Base-by-base conservation (phyloP, 2,329 filamentous ascomycete genomes). In the Septoria linicola region DNA sequence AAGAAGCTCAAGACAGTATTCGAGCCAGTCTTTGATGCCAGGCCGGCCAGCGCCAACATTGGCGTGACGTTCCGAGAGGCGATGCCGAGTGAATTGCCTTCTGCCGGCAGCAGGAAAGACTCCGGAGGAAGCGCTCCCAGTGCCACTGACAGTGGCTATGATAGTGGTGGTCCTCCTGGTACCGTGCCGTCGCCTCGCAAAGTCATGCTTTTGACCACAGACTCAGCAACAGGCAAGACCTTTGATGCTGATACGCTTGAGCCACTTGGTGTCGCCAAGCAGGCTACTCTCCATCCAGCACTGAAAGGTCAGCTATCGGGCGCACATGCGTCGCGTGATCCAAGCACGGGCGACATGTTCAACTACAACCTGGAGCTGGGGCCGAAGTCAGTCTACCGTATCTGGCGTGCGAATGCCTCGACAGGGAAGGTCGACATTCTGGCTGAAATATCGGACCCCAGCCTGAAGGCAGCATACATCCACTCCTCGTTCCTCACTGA, bases 321-420 rank as follows among this genome's bases (percentile, higher is more conserved):
- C 32, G 81, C 89, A 0, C 89, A 95, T 66, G 81, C 85, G 0
- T 82, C 85, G 48, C 78, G 80, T 0, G 88, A 93, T 65, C 86
- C 85, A 0, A 68, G 71, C 0, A 90, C 84, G 0, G 88, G 89
- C 5, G 88, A 93, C 57, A 65, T 88, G 5, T 92, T 81, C 76
- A 95, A 93, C 70, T 92, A 81, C 71, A 95, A 95, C 63, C 78
- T 91, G n/a, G 76, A 82, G 0, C 66, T 88, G 14, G 83, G 82
- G 0, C 69, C 66, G 0, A 65, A 64, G 0, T 68, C 80, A 1
- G 81, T 76, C 0, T 93, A 92, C 64, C 82, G 85, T 13, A 64
- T 93, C 13, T 93, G 91, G 67, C 72, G 78, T 1, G 79, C 82
- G 2, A 84, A 79, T 14, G 79, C 82, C 0, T 66, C 75, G 0